These are phyloP conservation scores for Letharia columbiana DNA, from an alignment of 495 filamentous ascomycete species.

Conservation along the genomic window DNA sequence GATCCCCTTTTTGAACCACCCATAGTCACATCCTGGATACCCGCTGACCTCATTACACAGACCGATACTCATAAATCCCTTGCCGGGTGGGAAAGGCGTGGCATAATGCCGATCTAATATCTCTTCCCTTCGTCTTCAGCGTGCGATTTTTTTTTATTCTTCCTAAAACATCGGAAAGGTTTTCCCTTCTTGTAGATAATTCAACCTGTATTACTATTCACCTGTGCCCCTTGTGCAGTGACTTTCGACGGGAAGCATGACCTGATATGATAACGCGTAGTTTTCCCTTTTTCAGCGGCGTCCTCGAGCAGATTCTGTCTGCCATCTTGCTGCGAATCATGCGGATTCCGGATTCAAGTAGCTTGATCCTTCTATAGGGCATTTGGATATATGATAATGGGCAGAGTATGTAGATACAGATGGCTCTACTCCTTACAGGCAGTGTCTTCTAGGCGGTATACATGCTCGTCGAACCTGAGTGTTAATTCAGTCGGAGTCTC, in stretches of 20 bases:
- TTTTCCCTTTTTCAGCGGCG: neutral
- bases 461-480: neutral
- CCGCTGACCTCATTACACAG: neutral
- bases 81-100: neutral
- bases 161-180: neutral
- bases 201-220: neutral
- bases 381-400: too few species aligned
- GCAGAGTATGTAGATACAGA: too few species aligned
- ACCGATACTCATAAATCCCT: neutral
- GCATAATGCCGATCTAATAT: conserved; percentile 1
- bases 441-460: neutral
- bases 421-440: too few species aligned
- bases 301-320: too few species aligned
- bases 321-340: too few species aligned
- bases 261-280: neutral
- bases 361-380: too few species aligned
- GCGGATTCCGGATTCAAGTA: neutral
- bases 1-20: neutral
- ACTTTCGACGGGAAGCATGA: neutral
- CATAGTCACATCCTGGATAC: neutral
- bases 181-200: conserved; percentile 1
- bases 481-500: neutral
- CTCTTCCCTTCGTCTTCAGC: neutral
- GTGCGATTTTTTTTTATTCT: neutral
- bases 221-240: neutral